Evolutionary conservation across 768 basidiomycete genomes (phyloP).

Genomic region (Cystoderma amianthinum): DNA sequence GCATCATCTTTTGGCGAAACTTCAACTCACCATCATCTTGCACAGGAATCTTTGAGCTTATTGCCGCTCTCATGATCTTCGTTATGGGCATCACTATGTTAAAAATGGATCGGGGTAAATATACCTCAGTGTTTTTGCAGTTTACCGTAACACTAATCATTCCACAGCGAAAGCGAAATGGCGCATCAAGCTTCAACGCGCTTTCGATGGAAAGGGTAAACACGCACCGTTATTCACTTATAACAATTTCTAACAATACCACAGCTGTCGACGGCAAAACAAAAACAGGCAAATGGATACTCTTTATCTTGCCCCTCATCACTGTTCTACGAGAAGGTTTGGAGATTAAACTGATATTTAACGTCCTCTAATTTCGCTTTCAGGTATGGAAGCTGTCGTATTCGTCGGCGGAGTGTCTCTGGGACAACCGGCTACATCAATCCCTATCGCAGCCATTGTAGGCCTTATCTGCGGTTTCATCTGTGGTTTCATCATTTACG

Average conservation of each 20-base stretch:
- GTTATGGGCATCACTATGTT: conserved; percentile 94
- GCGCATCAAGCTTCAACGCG: conserved; percentile 79
- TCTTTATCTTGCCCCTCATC: conserved; percentile 86
- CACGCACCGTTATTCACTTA: not conserved
- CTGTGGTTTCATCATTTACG: conserved; percentile 73
- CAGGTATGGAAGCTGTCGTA: conserved; percentile 83
- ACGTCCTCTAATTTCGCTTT: not conserved
- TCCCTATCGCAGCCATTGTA: conserved; percentile 86
- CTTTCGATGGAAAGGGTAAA: conserved; percentile 60
- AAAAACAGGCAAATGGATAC: conserved; percentile 69
- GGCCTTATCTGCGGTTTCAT: conserved; percentile 75
- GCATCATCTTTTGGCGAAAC: not conserved
- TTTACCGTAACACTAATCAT: not conserved
- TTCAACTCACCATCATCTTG: not conserved
- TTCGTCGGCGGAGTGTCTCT: conserved; percentile 94
- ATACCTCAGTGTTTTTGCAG: not conserved
- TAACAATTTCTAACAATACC: not conserved
- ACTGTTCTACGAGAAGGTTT: conserved; percentile 89
- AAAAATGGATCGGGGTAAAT: conserved; percentile 73
- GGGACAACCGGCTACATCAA: conserved; percentile 71
- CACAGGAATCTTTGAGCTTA: conserved; percentile 60
- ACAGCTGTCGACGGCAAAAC: conserved; percentile 42
- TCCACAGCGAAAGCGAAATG: conserved; percentile 79
- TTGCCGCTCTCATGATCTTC: conserved; percentile 80
- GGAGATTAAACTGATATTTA: not conserved